Evolutionary conservation across 2,329 filamentous ascomycete species (phyloP), one percentile per base, ranked within the genome.

Genomic region (Diaporthe amygdali): DNA sequence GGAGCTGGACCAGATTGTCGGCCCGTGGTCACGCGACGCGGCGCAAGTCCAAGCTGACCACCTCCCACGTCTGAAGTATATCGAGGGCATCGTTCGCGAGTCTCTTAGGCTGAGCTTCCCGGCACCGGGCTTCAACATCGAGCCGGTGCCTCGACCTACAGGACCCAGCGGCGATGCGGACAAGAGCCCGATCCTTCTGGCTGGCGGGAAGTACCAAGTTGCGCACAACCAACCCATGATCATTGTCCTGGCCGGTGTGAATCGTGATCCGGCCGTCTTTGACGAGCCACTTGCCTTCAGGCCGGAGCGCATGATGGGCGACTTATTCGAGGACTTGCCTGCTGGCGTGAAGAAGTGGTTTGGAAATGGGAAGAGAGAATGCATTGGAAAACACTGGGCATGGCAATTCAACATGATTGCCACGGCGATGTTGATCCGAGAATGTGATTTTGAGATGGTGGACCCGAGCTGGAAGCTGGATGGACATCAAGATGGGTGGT

Each of bases 61-160:
- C 75, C 77, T 91, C 1, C 75, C 81, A 0, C 84, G 85, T 73
- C 82, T 91, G 2, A 80, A 82, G 14, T 91, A 90, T 76, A 75
- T 90, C 56, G 85, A 87, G 68, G 89, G 84, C 41, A 78, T 90
- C 32, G 78, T 90, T 32, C 84, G 86, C 66, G 88, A 90, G 76
- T 83, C 87, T 0, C 80, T 91, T 9, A 86, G 89, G 0, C 83
- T 91, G 2, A 85, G 84, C 0, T 86, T 84, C 39, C 84, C 88
- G 0, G 87, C 88, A 0, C 87, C 88, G 1, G 84, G 85, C 0
- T 88, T 90, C 80, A 88, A 88, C 79, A 84, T 87, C 68, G 86
- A 88, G 78, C 83, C 83, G 0, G 77, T 83, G 1, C 85, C 85
- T 2, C 76, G 80, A 47, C 79, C 81, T 2, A 77, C 79, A 76